Evolutionary conservation across 108 stramenopile species (phyloP).

Genomic region (Fragilariopsis cylindrus): DNA sequence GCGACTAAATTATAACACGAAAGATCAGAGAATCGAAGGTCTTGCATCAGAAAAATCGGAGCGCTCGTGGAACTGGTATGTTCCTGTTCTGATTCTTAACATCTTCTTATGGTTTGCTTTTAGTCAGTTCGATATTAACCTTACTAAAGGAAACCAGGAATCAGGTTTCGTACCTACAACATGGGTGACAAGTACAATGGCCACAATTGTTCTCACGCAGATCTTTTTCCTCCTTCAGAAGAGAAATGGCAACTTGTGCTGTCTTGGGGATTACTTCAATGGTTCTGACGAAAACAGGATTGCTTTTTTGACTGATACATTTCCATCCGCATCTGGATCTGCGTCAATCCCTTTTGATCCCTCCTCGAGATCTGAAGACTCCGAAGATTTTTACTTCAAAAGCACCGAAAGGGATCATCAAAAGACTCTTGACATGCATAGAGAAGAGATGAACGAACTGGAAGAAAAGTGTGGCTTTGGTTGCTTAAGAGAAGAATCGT

Average conservation of each 20-base stretch:
- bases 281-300: neutral
- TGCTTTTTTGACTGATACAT: constrained; percentile 19
- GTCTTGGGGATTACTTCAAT: constrained; percentile 1
- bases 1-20: constrained; percentile 43
- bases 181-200: constrained; percentile 14
- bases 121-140: constrained; percentile 1
- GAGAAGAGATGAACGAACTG: neutral
- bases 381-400: neutral
- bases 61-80: constrained; percentile 40
- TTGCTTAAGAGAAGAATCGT: constrained; percentile 4
- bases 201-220: constrained; percentile 11
- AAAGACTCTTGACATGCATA: neutral
- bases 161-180: neutral
- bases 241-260: neutral
- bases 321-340: constrained; percentile 17
- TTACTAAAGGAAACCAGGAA: neutral
- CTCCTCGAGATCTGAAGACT: constrained; percentile 14
- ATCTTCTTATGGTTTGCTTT: constrained; percentile 10
- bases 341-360: neutral
- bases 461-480: neutral
- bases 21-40: constrained; percentile 7
- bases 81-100: constrained; percentile 7
- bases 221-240: constrained; percentile 21
- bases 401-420: neutral
- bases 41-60: constrained; percentile 18